Percentiles rank a stretch among this genome's conserved stretches.
phyloP scores from a whole-genome alignment of 2,329 filamentous ascomycete genomes.

The Pestalotiopsis sp. region DNA sequence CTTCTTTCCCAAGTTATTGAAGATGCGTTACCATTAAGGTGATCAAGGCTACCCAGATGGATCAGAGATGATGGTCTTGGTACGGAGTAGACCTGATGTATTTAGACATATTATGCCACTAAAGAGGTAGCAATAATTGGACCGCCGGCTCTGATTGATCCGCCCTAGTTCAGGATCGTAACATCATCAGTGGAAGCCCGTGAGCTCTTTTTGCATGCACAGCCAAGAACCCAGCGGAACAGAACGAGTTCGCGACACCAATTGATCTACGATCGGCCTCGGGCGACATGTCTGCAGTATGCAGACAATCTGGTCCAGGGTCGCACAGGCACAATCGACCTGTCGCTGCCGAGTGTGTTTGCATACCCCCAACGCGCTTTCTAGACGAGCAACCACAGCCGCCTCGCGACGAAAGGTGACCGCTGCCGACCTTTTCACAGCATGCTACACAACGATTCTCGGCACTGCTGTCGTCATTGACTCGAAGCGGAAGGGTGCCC shows the following conservation, averaged over 20 bases:
- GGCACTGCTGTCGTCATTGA: slow-evolving; percentile 66
- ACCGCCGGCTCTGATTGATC: slow-evolving; percentile 5
- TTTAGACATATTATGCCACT: background rate
- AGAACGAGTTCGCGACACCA: slow-evolving; percentile 12
- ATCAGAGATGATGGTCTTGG: background rate
- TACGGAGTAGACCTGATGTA: background rate
- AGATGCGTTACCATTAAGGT: background rate
- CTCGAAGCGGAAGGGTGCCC: slow-evolving; percentile 56
- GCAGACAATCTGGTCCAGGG: slow-evolving; percentile 69
- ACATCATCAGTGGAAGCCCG: slow-evolving; percentile 1
- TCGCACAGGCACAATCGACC: slow-evolving; percentile 57
- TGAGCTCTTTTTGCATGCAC: background rate
- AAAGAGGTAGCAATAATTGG: background rate
- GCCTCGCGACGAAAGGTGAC: slow-evolving; percentile 49
- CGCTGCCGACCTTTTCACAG: slow-evolving; percentile 59
- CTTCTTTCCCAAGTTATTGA: background rate
- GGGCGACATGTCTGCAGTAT: slow-evolving; percentile 47
- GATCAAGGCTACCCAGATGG: background rate
- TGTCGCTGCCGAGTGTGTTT: slow-evolving; percentile 65
- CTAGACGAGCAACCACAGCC: slow-evolving; percentile 51
- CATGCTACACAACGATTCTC: slow-evolving; percentile 68
- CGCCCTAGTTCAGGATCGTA: background rate
- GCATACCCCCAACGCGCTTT: slow-evolving; percentile 46
- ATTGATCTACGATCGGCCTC: slow-evolving; percentile 13
- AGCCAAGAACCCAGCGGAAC: background rate